Percentiles rank a stretch among this genome's conserved stretches.
phyloP scores from a whole-genome alignment of 2,329 filamentous ascomycete species.

The Cladophialophora psammophila region DNA sequence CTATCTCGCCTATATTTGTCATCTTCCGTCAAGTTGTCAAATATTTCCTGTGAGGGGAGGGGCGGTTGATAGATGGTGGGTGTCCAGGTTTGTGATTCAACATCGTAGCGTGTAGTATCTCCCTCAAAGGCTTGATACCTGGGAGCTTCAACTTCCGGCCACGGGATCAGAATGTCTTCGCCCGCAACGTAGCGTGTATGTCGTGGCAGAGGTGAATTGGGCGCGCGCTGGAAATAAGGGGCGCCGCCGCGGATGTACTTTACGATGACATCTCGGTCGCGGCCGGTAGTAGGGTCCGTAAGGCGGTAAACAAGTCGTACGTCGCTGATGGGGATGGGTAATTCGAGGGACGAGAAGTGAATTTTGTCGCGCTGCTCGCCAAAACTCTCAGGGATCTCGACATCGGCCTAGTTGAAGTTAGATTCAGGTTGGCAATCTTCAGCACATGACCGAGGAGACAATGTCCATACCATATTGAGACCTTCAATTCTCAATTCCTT shows the following conservation, averaged over 20 bases:
- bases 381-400: constrained; percentile 50
- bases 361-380: constrained; percentile 42
- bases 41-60: constrained; percentile 22
- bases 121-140: constrained; percentile 61
- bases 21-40: constrained; percentile 27
- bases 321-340: constrained; percentile 71
- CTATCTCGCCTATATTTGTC: constrained; percentile 29
- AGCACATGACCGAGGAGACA: constrained; percentile 8
- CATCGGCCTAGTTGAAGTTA: constrained; percentile 47
- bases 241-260: constrained; percentile 68
- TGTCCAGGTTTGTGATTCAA: constrained; percentile 62
- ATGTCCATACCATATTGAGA: constrained; percentile 67
- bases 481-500: constrained; percentile 69
- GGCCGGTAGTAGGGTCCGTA: constrained; percentile 59
- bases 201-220: constrained; percentile 52
- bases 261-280: constrained; percentile 76
- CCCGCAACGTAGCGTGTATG: constrained; percentile 69
- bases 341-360: constrained; percentile 57
- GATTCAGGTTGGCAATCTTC: not conserved
- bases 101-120: constrained; percentile 79
- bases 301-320: constrained; percentile 84
- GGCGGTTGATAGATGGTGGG: constrained; percentile 29
- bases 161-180: constrained; percentile 70
- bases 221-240: constrained; percentile 60
- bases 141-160: constrained; percentile 67